phyloP scores from a whole-genome alignment of 257 asterid genomes.

The Pogostemon cablin region DNA sequence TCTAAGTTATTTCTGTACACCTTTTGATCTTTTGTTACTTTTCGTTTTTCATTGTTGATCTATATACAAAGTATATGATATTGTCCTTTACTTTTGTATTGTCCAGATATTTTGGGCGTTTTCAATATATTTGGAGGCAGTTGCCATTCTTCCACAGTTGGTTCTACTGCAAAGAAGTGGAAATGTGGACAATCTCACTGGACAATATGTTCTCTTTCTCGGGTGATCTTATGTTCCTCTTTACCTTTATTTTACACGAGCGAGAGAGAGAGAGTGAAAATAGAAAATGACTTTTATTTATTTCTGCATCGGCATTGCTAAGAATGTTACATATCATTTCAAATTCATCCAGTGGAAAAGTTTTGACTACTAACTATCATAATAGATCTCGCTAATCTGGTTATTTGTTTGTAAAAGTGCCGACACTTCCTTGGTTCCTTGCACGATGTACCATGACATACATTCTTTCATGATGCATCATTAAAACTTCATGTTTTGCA shows the following conservation, averaged over 20 bases:
- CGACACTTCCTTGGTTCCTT: background rate
- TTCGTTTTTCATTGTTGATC: background rate
- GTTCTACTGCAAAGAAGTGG: slow-evolving; percentile 97
- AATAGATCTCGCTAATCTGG: background rate
- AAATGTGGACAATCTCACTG: slow-evolving; percentile 91
- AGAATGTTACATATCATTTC: background rate
- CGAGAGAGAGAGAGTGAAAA: background rate
- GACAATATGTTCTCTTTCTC: slow-evolving; percentile 90
- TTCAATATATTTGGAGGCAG: slow-evolving; percentile 73
- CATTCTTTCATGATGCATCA: background rate
- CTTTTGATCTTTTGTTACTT: background rate
- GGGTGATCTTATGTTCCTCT: slow-evolving; percentile 60
- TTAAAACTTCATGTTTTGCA: slow-evolving; percentile 14
- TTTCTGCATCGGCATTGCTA: background rate
- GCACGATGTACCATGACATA: background rate
- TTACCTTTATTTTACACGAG: slow-evolving; percentile 8
- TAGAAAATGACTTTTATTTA: background rate
- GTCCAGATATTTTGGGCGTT: slow-evolving; percentile 88
- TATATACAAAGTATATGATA: slow-evolving; percentile 11
- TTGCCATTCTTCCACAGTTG: slow-evolving; percentile 82
- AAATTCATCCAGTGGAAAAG: background rate
- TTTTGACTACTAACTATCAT: background rate
- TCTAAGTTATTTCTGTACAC: slow-evolving; percentile 15
- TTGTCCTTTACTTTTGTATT: slow-evolving; percentile 6
- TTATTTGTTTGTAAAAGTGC: slow-evolving; percentile 6